Percentiles rank a stretch among this genome's conserved stretches.
Evolutionary conservation across 768 basidiomycete genomes (phyloP).

Genomic region (Dictyophora rubrovolvata): DNA sequence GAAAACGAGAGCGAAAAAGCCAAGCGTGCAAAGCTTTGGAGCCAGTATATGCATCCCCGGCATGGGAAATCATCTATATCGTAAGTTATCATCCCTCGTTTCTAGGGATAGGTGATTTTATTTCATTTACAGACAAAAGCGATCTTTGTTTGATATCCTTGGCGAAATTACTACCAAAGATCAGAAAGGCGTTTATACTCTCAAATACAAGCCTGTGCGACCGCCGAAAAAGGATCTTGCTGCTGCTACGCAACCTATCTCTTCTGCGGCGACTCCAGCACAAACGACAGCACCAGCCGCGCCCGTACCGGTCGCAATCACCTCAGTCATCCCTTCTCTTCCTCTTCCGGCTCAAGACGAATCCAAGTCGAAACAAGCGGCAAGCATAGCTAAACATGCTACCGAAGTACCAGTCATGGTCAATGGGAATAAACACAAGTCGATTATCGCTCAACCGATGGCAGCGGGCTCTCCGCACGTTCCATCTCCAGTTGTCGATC

Average conservation of each 20-base stretch:
- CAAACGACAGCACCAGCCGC: constrained; percentile 12
- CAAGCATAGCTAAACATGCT: not conserved
- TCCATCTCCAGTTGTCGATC: constrained; percentile 9
- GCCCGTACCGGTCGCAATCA: constrained; percentile 32
- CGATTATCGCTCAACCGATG: constrained; percentile 2
- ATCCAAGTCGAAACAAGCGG: not conserved
- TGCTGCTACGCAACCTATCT: not conserved
- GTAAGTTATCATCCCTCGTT: constrained; percentile 25
- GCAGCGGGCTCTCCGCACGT: constrained; percentile 22
- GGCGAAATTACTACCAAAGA: constrained; percentile 10
- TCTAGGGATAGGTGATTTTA: constrained; percentile 29
- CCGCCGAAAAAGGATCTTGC: constrained; percentile 9
- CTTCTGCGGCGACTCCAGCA: constrained; percentile 16
- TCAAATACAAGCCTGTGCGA: constrained; percentile 8
- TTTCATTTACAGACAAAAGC: not conserved
- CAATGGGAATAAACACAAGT: constrained; percentile 1
- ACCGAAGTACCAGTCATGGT: not conserved
- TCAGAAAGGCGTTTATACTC: constrained; percentile 11
- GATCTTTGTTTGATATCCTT: not conserved
- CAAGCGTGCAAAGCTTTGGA: constrained; percentile 59
- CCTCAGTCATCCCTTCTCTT: constrained; percentile 19
- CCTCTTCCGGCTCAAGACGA: constrained; percentile 16
- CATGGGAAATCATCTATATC: constrained; percentile 25
- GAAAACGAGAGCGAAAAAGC: constrained; percentile 70
- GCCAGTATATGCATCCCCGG: constrained; percentile 63